phyloP scores from a whole-genome alignment of 345 rosid genomes.

The Carallia pectinifolia region DNA sequence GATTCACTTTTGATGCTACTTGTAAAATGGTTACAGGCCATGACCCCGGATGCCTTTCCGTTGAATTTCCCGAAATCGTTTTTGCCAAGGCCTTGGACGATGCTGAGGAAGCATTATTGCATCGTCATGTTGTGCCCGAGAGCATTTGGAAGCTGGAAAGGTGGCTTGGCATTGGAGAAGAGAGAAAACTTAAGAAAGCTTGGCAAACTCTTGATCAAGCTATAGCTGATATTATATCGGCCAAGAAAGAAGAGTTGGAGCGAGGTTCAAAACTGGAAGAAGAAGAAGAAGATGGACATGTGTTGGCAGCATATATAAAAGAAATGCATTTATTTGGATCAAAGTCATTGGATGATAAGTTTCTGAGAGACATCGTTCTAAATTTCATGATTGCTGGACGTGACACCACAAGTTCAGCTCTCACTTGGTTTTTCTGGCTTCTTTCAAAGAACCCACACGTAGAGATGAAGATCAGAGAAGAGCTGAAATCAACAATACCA shows the following conservation, averaged over 20 bases:
- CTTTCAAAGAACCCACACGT: constrained; percentile 34
- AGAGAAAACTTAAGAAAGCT: constrained; percentile 50
- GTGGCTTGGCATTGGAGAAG: constrained; percentile 50
- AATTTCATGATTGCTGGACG: constrained; percentile 76
- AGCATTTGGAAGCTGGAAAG: constrained; percentile 69
- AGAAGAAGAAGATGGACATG: neutral
- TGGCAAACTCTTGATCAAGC: constrained; percentile 35
- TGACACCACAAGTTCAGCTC: constrained; percentile 65
- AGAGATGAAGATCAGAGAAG: constrained; percentile 41
- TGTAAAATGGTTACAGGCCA: constrained; percentile 52
- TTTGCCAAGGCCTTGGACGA: constrained; percentile 50
- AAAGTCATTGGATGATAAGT: constrained; percentile 39
- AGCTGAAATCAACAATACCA: constrained; percentile 19
- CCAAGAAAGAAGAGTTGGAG: constrained; percentile 29
- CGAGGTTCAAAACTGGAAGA: neutral
- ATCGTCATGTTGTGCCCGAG: constrained; percentile 50
- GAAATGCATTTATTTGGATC: constrained; percentile 30
- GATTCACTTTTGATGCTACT: constrained; percentile 57
- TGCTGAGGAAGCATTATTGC: constrained; percentile 55
- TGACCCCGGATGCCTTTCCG: constrained; percentile 54
- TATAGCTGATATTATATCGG: constrained; percentile 38
- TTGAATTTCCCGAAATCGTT: constrained; percentile 37
- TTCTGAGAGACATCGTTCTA: constrained; percentile 54
- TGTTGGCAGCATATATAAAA: constrained; percentile 46
- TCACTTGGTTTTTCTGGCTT: constrained; percentile 77